These are phyloP conservation scores for Kurtzmaniella quercitrusa DNA, from an alignment of 1,139 yeast species.

Conservation along the genomic window DNA sequence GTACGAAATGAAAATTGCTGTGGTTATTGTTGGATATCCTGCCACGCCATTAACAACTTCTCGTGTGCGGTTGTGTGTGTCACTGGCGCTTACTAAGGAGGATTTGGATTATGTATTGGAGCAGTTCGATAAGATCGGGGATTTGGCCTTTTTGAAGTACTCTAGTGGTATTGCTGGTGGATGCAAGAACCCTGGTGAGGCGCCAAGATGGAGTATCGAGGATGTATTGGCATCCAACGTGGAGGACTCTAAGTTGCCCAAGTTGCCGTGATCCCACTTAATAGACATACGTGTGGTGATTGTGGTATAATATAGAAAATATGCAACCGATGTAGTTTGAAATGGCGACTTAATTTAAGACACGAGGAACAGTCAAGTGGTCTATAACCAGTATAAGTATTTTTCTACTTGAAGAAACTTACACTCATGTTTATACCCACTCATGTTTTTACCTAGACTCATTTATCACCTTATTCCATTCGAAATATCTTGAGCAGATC, in stretches of 20 bases:
- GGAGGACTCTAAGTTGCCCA: conserved; percentile 56
- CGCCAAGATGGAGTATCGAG: conserved; percentile 74
- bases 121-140: conserved; percentile 78
- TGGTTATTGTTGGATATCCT: conserved; percentile 95
- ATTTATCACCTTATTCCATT: too few relatives aligned
- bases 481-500: too few relatives aligned
- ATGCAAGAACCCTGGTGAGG: conserved; percentile 48
- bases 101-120: conserved; percentile 81
- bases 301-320: not conserved
- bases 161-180: conserved; percentile 78
- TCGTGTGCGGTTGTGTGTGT: conserved; percentile 89
- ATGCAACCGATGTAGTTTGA: not conserved
- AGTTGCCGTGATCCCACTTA: conserved; percentile 11
- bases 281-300: not conserved
- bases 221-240: conserved; percentile 74
- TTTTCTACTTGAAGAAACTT: too few relatives aligned
- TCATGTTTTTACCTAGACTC: too few relatives aligned
- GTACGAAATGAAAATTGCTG: conserved; percentile 78
- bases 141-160: conserved; percentile 66
- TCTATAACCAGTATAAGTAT: too few relatives aligned
- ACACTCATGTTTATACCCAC: too few relatives aligned
- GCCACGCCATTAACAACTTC: conserved; percentile 92
- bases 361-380: too few relatives aligned
- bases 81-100: conserved; percentile 87
- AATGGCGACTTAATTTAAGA: not conserved